Evolutionary conservation across 2,329 filamentous ascomycete species (phyloP).

Genomic region (Botrytis galanthina): DNA sequence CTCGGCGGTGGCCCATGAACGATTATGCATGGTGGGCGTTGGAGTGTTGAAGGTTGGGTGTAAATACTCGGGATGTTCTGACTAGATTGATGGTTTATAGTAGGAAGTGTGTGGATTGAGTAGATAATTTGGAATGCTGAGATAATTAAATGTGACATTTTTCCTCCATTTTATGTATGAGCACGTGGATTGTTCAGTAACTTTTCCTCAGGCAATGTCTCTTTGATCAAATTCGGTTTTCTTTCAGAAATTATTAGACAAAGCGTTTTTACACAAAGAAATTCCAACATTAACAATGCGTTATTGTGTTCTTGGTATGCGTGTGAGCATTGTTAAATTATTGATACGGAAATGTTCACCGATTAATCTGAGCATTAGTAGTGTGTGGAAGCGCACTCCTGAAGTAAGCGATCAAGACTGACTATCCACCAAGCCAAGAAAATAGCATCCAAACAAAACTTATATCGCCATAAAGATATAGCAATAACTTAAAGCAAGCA

Average conservation of each 20-base stretch:
- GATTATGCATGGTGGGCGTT: not conserved
- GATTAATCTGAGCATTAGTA: not conserved
- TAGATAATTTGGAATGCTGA: not conserved
- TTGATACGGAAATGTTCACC: not conserved
- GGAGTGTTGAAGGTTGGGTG: not conserved
- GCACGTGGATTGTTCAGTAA: not conserved
- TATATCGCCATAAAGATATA: not conserved
- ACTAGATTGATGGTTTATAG: not conserved
- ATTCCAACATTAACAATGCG: not conserved
- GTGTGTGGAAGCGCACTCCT: not conserved
- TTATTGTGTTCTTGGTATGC: not conserved
- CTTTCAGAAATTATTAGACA: not conserved
- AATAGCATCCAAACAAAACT: not conserved
- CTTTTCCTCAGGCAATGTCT: not conserved
- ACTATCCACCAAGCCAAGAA: not conserved
- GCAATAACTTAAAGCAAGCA: fast-evolving
- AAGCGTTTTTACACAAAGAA: not conserved
- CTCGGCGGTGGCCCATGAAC: not conserved
- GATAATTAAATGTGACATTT: too few species aligned
- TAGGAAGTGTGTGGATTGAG: not conserved
- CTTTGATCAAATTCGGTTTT: not conserved
- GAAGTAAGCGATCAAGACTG: not conserved
- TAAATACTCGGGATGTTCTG: not conserved
- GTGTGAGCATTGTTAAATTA: not conserved
- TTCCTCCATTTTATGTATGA: not conserved